phyloP scores from a whole-genome alignment of 495 filamentous ascomycete species.

The Tuber melanosporum region DNA sequence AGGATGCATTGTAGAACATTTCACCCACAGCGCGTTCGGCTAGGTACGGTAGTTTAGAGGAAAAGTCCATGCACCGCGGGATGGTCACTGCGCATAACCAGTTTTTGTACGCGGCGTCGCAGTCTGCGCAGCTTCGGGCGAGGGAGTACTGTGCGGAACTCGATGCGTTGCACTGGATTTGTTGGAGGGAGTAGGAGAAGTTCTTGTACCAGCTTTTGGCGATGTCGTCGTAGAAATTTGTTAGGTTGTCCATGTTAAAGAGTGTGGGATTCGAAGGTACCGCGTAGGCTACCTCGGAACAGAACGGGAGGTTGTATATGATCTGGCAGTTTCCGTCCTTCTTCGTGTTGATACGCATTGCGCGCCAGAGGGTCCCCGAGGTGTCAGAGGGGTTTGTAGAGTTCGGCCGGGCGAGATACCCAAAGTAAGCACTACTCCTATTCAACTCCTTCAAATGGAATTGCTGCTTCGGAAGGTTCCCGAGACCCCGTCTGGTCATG shows the following conservation, averaged over 20 bases:
- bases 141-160: slow-evolving; percentile 70
- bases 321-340: slow-evolving; percentile 69
- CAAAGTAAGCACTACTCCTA: slow-evolving; percentile 60
- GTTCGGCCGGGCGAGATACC: slow-evolving; percentile 59
- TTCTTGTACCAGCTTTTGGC: slow-evolving; percentile 57
- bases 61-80: slow-evolving; percentile 82
- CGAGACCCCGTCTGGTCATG: slow-evolving; percentile 60
- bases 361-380: slow-evolving; percentile 59
- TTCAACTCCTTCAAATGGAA: slow-evolving; percentile 75
- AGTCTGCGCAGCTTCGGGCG: slow-evolving; percentile 65
- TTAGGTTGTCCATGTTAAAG: slow-evolving; percentile 51
- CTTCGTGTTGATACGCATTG: slow-evolving; percentile 68
- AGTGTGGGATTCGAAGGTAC: slow-evolving; percentile 71
- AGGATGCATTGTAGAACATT: slow-evolving; percentile 61
- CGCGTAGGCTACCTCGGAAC: slow-evolving; percentile 77
- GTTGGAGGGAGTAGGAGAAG: slow-evolving; percentile 73
- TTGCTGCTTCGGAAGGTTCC: slow-evolving; percentile 67
- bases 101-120: slow-evolving; percentile 70
- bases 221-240: slow-evolving; percentile 62
- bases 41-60: slow-evolving; percentile 51
- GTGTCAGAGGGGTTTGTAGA: slow-evolving; percentile 49
- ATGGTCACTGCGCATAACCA: slow-evolving; percentile 95
- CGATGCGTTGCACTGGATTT: slow-evolving; percentile 70
- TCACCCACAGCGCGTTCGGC: slow-evolving; percentile 62
- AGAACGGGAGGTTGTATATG: slow-evolving; percentile 76